phyloP scores from a whole-genome alignment of 495 filamentous ascomycete species.

The Usnea hakonensis region DNA sequence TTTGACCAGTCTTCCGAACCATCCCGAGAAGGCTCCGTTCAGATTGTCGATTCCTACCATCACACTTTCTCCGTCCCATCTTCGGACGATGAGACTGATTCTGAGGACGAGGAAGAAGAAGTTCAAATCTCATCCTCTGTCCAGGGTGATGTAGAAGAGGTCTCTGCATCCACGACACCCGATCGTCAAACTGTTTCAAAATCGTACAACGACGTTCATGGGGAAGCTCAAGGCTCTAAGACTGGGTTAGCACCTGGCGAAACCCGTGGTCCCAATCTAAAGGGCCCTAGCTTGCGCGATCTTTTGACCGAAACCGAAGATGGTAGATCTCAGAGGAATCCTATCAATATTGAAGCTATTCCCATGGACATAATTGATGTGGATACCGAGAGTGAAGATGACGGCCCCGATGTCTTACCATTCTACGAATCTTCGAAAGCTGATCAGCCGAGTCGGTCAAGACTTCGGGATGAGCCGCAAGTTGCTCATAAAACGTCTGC shows the following conservation, averaged over 20 bases:
- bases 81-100: constrained; percentile 19
- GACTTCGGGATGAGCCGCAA: not conserved
- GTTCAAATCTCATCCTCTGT: constrained; percentile 19
- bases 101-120: constrained; percentile 18
- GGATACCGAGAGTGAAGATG: constrained; percentile 21
- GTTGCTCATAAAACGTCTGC: not conserved
- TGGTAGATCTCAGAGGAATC: constrained; percentile 8
- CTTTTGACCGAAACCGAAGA: constrained; percentile 2
- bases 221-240: not conserved
- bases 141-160: constrained; percentile 6
- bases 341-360: constrained; percentile 15
- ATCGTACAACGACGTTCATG: not conserved
- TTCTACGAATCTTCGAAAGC: not conserved
- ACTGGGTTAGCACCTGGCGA: not conserved
- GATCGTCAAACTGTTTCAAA: not conserved
- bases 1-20: constrained; percentile 23
- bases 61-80: constrained; percentile 22
- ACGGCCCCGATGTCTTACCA: constrained; percentile 18
- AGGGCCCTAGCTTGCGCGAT: constrained; percentile 2
- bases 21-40: constrained; percentile 20
- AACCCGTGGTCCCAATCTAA: not conserved
- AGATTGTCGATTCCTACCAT: constrained; percentile 16
- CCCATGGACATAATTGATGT: not conserved
- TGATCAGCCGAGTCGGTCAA: not conserved
- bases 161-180: constrained; percentile 16